Evolutionary conservation across 148 eudicot genomes (phyloP).

Genomic region (Arbutus unedo): DNA sequence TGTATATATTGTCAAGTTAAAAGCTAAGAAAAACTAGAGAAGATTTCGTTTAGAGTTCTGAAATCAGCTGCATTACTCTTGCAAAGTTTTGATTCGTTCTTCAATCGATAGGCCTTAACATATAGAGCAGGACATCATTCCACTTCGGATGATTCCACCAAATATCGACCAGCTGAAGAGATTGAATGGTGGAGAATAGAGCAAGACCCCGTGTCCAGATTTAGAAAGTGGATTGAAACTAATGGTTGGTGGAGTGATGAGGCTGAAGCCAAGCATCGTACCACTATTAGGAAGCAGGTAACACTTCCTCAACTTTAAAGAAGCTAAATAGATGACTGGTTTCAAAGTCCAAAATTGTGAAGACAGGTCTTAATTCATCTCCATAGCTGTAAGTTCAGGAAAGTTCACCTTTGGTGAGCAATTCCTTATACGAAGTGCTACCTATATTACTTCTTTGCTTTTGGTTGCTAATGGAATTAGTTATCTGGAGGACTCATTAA

Average conservation of each 20-base stretch:
- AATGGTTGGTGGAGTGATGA: slow-evolving; percentile 7
- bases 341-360: no score
- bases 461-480: no score
- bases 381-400: no score
- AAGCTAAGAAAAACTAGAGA: not conserved
- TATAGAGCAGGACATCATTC: slow-evolving; percentile 4
- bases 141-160: slow-evolving; percentile 9
- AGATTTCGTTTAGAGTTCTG: not conserved
- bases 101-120: not conserved
- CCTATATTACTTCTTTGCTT: no score
- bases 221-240: slow-evolving; percentile 5
- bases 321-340: not conserved
- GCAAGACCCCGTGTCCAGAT: not conserved
- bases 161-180: slow-evolving; percentile 8
- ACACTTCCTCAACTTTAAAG: not conserved
- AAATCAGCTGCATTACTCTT: not conserved
- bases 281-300: not conserved
- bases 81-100: not conserved
- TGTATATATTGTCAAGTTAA: not conserved
- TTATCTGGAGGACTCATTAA: no score
- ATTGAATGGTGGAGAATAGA: slow-evolving; percentile 6
- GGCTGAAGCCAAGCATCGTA: not conserved
- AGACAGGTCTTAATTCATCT: no score
- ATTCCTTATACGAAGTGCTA: no score
- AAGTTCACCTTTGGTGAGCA: no score